A percentile compares a stretch with the other conserved stretches of the same genome.
Conservation (phyloP, 2,329 filamentous ascomycete species). For the Diplodia corticola region DNA sequence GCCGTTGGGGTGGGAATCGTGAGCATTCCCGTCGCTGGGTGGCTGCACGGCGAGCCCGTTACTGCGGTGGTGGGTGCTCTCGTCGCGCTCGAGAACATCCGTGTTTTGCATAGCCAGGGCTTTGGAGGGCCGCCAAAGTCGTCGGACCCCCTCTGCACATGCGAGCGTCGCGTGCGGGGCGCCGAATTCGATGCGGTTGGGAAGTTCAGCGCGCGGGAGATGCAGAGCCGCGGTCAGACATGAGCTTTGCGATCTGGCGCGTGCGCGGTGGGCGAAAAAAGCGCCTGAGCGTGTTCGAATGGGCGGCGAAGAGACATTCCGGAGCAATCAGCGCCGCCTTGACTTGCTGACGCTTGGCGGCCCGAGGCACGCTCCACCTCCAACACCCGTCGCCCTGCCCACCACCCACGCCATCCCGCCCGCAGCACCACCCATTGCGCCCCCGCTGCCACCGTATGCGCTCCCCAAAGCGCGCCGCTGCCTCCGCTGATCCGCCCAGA, state of each 20-base stretch:
- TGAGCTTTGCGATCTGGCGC: conserved; percentile 31
- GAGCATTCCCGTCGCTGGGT: background rate
- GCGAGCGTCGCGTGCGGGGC: conserved; percentile 18
- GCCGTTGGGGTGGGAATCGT: background rate
- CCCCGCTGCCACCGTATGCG: conserved; percentile 7
- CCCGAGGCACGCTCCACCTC: conserved; percentile 14
- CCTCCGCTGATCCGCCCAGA: conserved; percentile 28
- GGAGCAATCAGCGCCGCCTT: conserved; percentile 2
- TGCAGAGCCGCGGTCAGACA: conserved; percentile 35
- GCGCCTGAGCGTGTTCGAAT: conserved; percentile 19
- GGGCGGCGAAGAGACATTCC: conserved; percentile 7
- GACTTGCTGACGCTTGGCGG: conserved; percentile 3
- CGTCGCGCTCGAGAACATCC: conserved; percentile 31
- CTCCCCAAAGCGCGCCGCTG: no score
- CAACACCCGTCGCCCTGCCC: background rate
- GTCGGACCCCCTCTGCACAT: conserved; percentile 31
- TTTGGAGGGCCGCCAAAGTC: conserved; percentile 20
- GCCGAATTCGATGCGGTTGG: conserved; percentile 28
- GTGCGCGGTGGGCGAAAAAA: conserved; percentile 31
- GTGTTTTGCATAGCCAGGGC: conserved; percentile 25
- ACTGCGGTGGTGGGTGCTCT: conserved; percentile 32
- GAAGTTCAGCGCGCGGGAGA: conserved; percentile 27
- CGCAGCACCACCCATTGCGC: conserved; percentile 16
- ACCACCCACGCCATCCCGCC: conserved; percentile 2
- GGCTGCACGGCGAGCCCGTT: conserved; percentile 22